These are phyloP conservation scores for Trichoderma oligosporum DNA, from an alignment of 2,329 filamentous ascomycete species.

Conservation along the genomic window DNA sequence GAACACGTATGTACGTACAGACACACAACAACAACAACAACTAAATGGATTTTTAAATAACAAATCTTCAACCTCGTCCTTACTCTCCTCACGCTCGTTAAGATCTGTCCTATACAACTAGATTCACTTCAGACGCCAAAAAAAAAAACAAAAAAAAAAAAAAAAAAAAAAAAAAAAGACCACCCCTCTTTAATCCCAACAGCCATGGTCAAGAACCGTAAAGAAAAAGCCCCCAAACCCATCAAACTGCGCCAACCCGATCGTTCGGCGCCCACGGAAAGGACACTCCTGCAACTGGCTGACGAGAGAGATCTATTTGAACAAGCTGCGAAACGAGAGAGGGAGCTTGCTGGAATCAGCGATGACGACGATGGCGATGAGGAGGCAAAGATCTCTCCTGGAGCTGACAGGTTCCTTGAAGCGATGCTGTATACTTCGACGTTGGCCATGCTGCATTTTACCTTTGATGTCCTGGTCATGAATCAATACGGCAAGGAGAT, in stretches of 20 bases:
- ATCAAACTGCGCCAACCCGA: slow-evolving; percentile 68
- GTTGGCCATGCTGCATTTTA: slow-evolving; percentile 70
- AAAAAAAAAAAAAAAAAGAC: not conserved
- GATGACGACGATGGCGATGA: slow-evolving; percentile 31
- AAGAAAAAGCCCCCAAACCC: slow-evolving; percentile 44
- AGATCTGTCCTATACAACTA: too few species aligned
- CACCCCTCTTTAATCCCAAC: not conserved
- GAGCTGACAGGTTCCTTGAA: slow-evolving; percentile 52
- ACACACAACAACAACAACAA: not conserved
- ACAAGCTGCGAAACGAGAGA: slow-evolving; percentile 41
- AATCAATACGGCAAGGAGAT: slow-evolving; percentile 71
- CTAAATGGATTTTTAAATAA: too few species aligned
- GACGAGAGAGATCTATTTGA: slow-evolving; percentile 58
- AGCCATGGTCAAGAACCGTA: slow-evolving; percentile 49
- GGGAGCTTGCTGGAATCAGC: slow-evolving; percentile 27
- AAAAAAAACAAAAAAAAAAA: too few species aligned
- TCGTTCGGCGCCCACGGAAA: slow-evolving; percentile 55
- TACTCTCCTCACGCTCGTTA: too few species aligned
- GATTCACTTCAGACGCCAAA: too few species aligned
- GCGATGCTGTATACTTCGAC: slow-evolving; percentile 56
- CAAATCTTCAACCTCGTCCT: too few species aligned
- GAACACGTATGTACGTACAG: slow-evolving; percentile 15
- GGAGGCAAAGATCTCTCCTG: slow-evolving; percentile 38
- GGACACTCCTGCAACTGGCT: slow-evolving; percentile 72
- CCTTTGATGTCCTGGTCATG: slow-evolving; percentile 74